A percentile compares a stretch with the other conserved stretches of the same genome.
These are phyloP conservation scores for Trichoderma breve DNA, from an alignment of 2,329 filamentous ascomycete species.

Conservation along the genomic window DNA sequence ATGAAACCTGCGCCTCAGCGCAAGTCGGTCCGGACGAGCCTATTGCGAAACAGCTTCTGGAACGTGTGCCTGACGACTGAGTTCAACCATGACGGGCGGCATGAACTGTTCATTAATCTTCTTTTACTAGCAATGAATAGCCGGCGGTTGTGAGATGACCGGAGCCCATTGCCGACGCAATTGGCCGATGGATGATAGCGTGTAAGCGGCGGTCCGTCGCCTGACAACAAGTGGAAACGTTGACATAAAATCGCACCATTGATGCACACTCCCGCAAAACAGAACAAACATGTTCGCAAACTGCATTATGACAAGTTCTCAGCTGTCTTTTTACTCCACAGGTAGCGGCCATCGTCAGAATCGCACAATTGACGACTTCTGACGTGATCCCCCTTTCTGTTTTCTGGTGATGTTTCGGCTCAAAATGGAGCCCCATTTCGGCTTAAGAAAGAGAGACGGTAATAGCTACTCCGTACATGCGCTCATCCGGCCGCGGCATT, in stretches of 20 bases:
- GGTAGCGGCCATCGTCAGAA: not conserved
- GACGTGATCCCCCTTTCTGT: conserved; percentile 1
- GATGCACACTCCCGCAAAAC: not conserved
- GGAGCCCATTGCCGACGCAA: not conserved
- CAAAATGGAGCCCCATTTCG: conserved; percentile 16
- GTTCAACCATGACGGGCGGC: not conserved
- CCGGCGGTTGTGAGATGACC: not conserved
- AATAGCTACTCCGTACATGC: not conserved
- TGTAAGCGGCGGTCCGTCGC: not conserved
- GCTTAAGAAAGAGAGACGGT: conserved; percentile 1
- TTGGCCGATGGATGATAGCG: not conserved
- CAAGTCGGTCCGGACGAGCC: not conserved
- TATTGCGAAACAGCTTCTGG: conserved; percentile 3
- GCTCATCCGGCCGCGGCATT: not conserved
- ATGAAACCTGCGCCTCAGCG: not conserved
- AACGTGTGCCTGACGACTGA: not conserved
- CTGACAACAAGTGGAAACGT: conserved; percentile 10
- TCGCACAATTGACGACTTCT: conserved; percentile 9
- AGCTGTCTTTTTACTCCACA: not conserved
- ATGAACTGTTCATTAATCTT: not conserved
- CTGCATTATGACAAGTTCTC: not conserved
- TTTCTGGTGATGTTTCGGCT: conserved; percentile 15
- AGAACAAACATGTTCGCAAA: not conserved
- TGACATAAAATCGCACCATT: conserved; percentile 12
- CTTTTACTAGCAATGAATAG: not conserved